These are phyloP conservation scores for Globisporangium viniferum DNA, from an alignment of 352 stramenopile genomes.

Conservation along the genomic window DNA sequence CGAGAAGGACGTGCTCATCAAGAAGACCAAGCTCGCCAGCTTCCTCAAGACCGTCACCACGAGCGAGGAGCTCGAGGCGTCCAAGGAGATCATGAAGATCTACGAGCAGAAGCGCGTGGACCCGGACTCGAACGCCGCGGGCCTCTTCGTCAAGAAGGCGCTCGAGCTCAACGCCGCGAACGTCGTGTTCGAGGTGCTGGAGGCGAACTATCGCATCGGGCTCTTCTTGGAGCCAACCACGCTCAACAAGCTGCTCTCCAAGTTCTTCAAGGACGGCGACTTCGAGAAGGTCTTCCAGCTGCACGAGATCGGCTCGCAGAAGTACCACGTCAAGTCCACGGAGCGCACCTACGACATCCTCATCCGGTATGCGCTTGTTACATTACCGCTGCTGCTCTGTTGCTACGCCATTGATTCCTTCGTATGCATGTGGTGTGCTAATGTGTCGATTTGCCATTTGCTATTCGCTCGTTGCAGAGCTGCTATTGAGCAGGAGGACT, in stretches of 20 bases:
- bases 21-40: constrained; percentile 79
- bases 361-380: constrained; percentile 44
- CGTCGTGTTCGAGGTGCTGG: constrained; percentile 74
- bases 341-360: constrained; percentile 84
- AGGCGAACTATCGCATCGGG: constrained; percentile 80
- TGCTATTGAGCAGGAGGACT: constrained; percentile 70
- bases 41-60: constrained; percentile 84
- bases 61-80: constrained; percentile 72
- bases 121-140: constrained; percentile 68
- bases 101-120: constrained; percentile 86
- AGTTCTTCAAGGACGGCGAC: constrained; percentile 77
- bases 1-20: constrained; percentile 76
- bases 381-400: background rate
- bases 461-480: constrained; percentile 25
- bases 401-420: background rate
- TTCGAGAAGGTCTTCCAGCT: constrained; percentile 79
- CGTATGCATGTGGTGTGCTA: background rate
- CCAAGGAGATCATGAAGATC: constrained; percentile 87
- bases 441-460: background rate
- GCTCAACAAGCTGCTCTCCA: constrained; percentile 81
- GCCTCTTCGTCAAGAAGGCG: constrained; percentile 81
- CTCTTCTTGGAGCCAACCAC: constrained; percentile 77
- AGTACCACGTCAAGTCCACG: constrained; percentile 83
- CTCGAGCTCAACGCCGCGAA: constrained; percentile 70
- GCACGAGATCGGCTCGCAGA: constrained; percentile 69